Conservation (phyloP, 768 basidiomycete species). For the Suillus occidentalis region DNA sequence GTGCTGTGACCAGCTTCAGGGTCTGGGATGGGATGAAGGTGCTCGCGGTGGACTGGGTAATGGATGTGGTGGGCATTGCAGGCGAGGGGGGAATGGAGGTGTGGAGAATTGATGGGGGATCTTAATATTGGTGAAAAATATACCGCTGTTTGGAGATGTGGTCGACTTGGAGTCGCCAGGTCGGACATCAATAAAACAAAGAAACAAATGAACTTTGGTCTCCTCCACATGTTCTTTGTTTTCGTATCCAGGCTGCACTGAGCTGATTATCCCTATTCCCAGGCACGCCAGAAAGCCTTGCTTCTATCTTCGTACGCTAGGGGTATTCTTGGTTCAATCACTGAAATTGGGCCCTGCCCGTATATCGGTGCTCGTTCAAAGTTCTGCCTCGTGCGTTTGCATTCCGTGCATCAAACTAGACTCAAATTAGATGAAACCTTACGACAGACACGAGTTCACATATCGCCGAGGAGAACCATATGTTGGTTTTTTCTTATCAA, state of each 20-base stretch:
- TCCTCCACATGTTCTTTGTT: neutral
- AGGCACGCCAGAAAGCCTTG: neutral
- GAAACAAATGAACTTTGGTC: neutral
- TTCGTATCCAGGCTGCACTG: neutral
- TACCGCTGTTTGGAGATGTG: neutral
- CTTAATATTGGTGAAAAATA: slow-evolving; percentile 12
- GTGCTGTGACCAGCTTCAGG: slow-evolving; percentile 65
- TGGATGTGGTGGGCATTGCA: slow-evolving; percentile 55
- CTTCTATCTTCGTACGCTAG: neutral
- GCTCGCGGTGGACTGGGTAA: slow-evolving; percentile 56
- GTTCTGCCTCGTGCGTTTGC: neutral
- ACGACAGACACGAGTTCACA: neutral
- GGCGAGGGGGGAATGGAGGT: slow-evolving; percentile 68
- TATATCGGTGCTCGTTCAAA: neutral
- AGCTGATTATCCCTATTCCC: neutral
- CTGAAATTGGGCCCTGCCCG: neutral
- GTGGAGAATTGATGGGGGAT: slow-evolving; percentile 51
- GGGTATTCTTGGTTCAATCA: neutral
- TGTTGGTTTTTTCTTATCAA: neutral
- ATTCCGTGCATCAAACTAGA: neutral
- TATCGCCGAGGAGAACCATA: neutral
- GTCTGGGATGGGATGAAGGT: slow-evolving; percentile 64
- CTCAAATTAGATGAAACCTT: neutral
- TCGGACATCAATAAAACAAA: neutral
- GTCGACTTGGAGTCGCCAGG: neutral